Evolutionary conservation across 441 rosid genomes (phyloP).

Genomic region (Dalechampia spathulata): DNA sequence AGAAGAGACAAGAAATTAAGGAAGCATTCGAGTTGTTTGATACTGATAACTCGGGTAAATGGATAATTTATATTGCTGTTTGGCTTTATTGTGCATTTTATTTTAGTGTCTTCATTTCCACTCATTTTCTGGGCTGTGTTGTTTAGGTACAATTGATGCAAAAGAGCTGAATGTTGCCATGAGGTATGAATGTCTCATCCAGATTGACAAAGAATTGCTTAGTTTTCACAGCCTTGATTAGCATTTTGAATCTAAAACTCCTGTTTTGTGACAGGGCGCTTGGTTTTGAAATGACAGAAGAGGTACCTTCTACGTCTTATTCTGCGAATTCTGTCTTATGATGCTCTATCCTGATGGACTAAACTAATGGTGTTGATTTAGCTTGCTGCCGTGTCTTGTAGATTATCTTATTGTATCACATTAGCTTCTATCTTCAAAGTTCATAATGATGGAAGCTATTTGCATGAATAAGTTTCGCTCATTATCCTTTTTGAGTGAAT

Average conservation of each 20-base stretch:
- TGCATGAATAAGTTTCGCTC: neutral
- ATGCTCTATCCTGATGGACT: neutral
- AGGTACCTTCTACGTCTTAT: constrained; percentile 36
- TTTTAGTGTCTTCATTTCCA: neutral
- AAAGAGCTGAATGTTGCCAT: constrained; percentile 95
- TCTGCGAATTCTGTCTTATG: neutral
- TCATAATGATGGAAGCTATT: neutral
- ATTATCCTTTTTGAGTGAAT: neutral
- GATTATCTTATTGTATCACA: neutral
- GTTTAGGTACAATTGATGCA: constrained; percentile 92
- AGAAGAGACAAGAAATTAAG: constrained; percentile 67
- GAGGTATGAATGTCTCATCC: constrained; percentile 46
- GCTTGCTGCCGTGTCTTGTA: neutral
- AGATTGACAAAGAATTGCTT: neutral
- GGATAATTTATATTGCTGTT: constrained; percentile 1
- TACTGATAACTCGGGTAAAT: constrained; percentile 88
- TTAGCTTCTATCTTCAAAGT: neutral
- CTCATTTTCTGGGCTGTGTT: constrained; percentile 10
- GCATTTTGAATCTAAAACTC: constrained; percentile 10
- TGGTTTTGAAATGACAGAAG: constrained; percentile 88
- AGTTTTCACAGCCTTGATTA: neutral
- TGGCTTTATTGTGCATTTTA: neutral
- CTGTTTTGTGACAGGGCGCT: constrained; percentile 64
- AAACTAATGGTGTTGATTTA: neutral
- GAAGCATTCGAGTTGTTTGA: constrained; percentile 96